Conservation (phyloP, 2,329 filamentous ascomycete genomes). For the Venturia effusa region DNA sequence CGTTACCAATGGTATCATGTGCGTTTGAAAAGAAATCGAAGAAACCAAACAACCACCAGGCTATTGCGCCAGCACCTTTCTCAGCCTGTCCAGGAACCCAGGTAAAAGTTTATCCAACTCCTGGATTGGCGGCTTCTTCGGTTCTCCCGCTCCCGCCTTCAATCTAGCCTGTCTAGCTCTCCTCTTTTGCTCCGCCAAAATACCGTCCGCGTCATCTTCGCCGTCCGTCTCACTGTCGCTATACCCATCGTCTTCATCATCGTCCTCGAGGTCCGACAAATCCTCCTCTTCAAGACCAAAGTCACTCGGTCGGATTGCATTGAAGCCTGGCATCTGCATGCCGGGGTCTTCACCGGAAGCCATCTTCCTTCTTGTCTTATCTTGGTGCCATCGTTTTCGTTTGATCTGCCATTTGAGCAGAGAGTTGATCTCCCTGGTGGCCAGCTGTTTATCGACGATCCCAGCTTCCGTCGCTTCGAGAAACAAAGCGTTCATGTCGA, state of each 20-base stretch:
- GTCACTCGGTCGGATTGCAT: slow-evolving; percentile 64
- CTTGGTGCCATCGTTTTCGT: slow-evolving; percentile 93
- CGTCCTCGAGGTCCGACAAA: slow-evolving; percentile 74
- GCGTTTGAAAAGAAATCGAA: background rate
- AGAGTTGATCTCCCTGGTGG: slow-evolving; percentile 69
- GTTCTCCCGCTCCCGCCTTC: slow-evolving; percentile 71
- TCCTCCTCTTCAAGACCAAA: slow-evolving; percentile 83
- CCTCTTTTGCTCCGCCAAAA: slow-evolving; percentile 72
- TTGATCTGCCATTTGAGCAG: slow-evolving; percentile 91
- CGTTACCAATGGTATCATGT: background rate
- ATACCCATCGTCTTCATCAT: slow-evolving; percentile 48
- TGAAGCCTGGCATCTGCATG: slow-evolving; percentile 38
- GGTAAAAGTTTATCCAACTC: slow-evolving; percentile 74
- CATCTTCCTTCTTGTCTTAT: slow-evolving; percentile 99
- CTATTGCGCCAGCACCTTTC: slow-evolving; percentile 66
- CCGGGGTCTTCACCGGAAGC: slow-evolving; percentile 44
- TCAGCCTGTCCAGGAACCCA: slow-evolving; percentile 71
- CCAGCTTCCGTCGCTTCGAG: slow-evolving; percentile 62
- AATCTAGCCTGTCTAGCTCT: slow-evolving; percentile 66
- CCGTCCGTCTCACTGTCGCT: slow-evolving; percentile 52
- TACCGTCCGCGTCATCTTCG: slow-evolving; percentile 67
- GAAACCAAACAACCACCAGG: background rate
- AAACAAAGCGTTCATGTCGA: slow-evolving; percentile 92
- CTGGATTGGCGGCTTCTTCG: slow-evolving; percentile 63
- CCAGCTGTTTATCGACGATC: slow-evolving; percentile 58